Base-by-base conservation (phyloP, 2,329 filamentous ascomycete genomes). In the Xylariales sp. region DNA sequence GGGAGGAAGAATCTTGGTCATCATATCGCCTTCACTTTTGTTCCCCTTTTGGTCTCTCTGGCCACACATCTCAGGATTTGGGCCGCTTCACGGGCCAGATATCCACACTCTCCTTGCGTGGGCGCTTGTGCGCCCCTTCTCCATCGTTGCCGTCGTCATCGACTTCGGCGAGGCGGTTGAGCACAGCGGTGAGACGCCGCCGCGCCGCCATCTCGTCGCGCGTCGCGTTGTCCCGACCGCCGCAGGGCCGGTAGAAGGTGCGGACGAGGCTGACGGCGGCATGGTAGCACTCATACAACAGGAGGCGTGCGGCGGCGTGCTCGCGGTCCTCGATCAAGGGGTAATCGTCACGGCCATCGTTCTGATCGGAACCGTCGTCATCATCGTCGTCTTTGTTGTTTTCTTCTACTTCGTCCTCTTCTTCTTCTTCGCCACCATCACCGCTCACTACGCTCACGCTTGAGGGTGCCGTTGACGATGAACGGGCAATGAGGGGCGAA, bases 201-300 rank as follows among this genome's bases (percentile, higher is more conserved):
- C 78, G 56, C 2, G 73, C 76, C 6, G 67, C 66, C 11, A 81
- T 61, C 52, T 81, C 77, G 5, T 65, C 60, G 13, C 59, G 60
- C 33, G 63, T 72, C 42, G 71, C 74, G 37, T 72, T 67, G n/a
- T n/a, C n/a, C n/a, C n/a, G n/a, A n/a, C n/a, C n/a, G 3, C 51
- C 54, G 14, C 49, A 42, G 4, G 61, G 72, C 2, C 74, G 65
- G 49, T 77, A 79, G 49, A 77, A 77, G 43, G 76, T 73, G 21
- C 57, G 62, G 3, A 78, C 75, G 5, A 81, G 66, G 27, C 61
- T 56, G 5, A 69, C 65, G 1, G 72, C 60, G 4, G 74, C 68
- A 44, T 79, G 74, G 51, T 78, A 81, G 49, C 72, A 76, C 44
- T 72, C 66, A 55, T 81, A 82, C 4, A 82, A 54, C 3, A 81